Evolutionary conservation across 345 rosid species (phyloP).

Genomic region (Hibiscus trionum): DNA sequence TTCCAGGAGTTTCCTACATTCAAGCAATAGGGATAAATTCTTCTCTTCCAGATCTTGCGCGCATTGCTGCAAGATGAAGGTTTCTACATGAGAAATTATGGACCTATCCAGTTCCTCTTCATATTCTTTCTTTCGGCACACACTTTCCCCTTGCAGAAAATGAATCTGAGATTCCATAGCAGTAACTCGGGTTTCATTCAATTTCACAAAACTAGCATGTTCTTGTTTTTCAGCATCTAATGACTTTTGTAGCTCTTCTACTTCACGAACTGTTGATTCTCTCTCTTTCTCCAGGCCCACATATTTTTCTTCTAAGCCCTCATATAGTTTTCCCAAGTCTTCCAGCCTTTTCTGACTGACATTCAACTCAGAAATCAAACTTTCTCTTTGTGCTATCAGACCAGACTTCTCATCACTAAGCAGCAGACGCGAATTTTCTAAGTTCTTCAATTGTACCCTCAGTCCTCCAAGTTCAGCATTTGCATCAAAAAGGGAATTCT

Average conservation of each 20-base stretch:
- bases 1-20: conserved; percentile 45
- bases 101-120: conserved; percentile 61
- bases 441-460: conserved; percentile 41
- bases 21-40: conserved; percentile 42
- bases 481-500: conserved; percentile 63
- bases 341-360: conserved; percentile 37
- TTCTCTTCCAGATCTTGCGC: conserved; percentile 59
- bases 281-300: conserved; percentile 48
- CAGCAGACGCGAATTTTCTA: conserved; percentile 51
- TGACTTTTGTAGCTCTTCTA: conserved; percentile 39
- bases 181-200: conserved; percentile 35
- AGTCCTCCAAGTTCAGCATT: conserved; percentile 62
- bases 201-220: conserved; percentile 36
- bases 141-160: conserved; percentile 49
- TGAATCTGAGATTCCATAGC: conserved; percentile 48
- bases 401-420: conserved; percentile 62
- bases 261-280: conserved; percentile 39
- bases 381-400: conserved; percentile 41
- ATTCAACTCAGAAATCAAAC: conserved; percentile 48
- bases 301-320: conserved; percentile 39
- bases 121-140: conserved; percentile 46
- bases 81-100: conserved; percentile 48
- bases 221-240: conserved; percentile 49
- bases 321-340: conserved; percentile 44
- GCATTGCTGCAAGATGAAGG: conserved; percentile 57